These are phyloP conservation scores for Fusarium nodosum DNA, from an alignment of 2,329 filamentous ascomycete genomes.

Conservation along the genomic window DNA sequence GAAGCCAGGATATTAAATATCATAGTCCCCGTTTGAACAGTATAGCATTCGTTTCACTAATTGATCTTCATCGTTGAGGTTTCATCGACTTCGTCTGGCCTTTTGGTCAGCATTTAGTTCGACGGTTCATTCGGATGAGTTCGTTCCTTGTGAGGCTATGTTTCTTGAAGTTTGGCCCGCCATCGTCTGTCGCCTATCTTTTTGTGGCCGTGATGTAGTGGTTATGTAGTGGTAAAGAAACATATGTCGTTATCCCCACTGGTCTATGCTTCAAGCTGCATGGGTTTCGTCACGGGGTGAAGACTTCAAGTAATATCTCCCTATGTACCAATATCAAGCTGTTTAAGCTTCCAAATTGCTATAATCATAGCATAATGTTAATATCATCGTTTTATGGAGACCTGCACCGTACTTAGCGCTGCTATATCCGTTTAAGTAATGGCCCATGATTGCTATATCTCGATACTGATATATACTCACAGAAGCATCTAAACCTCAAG, in stretches of 20 bases:
- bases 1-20: slow-evolving; percentile 28
- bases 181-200: not conserved
- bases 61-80: slow-evolving; percentile 28
- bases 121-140: not conserved
- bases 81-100: slow-evolving; percentile 18
- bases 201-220: not conserved
- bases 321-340: not conserved
- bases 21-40: slow-evolving; percentile 28
- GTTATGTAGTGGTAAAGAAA: not conserved
- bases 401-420: slow-evolving; percentile 25
- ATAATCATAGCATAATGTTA: not conserved
- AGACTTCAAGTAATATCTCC: not conserved
- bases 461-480: slow-evolving; percentile 22
- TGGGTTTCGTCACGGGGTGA: not conserved
- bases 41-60: slow-evolving; percentile 32
- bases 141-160: slow-evolving; percentile 1
- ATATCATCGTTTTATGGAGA: not conserved
- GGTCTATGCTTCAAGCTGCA: not conserved
- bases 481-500: not conserved
- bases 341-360: not conserved
- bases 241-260: not conserved
- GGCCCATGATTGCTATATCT: slow-evolving; percentile 6
- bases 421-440: not conserved
- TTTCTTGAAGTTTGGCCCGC: not conserved
- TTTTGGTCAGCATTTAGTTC: not conserved